Percentiles rank a stretch among this genome's conserved stretches.
phyloP scores from a whole-genome alignment of 106 monocot species.

The Iris macrosiphon region DNA sequence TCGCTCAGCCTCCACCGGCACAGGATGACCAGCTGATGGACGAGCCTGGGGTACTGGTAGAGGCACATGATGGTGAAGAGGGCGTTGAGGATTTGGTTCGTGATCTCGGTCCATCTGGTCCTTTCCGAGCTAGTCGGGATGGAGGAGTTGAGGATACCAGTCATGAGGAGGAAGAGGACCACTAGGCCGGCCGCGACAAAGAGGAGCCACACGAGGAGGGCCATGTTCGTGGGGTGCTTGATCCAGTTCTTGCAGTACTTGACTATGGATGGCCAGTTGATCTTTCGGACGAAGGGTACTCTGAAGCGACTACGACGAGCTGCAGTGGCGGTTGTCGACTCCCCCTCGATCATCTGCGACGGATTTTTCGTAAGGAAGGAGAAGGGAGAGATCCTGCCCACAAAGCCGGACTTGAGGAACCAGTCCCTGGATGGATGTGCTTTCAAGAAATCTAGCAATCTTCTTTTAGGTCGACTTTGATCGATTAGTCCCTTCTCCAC shows the following conservation, averaged over 20 bases:
- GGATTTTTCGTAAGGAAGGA: no score
- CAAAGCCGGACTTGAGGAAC: conserved; percentile 15
- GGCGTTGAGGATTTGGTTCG: conserved; percentile 21
- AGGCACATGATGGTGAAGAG: conserved; percentile 21
- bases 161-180: conserved; percentile 12
- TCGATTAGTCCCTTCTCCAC: conserved; percentile 11
- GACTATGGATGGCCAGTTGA: conserved; percentile 5
- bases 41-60: conserved; percentile 12
- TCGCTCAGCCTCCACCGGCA: conserved; percentile 8
- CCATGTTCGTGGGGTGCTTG: background rate
- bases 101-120: conserved; percentile 6
- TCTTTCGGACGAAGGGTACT: conserved; percentile 20
- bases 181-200: conserved; percentile 13
- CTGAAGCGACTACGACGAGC: conserved; percentile 3
- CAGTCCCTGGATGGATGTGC: conserved; percentile 24
- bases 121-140: background rate
- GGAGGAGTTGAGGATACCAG: background rate
- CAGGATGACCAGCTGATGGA: conserved; percentile 10
- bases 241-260: conserved; percentile 13
- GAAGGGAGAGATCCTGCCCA: background rate
- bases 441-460: conserved; percentile 25
- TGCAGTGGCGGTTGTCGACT: background rate
- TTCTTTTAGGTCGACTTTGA: background rate
- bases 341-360: no score
- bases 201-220: conserved; percentile 15